Percentiles rank a stretch among this genome's conserved stretches.
Conservation (phyloP, 2,329 filamentous ascomycete species). For the Xylariaceae sp. region DNA sequence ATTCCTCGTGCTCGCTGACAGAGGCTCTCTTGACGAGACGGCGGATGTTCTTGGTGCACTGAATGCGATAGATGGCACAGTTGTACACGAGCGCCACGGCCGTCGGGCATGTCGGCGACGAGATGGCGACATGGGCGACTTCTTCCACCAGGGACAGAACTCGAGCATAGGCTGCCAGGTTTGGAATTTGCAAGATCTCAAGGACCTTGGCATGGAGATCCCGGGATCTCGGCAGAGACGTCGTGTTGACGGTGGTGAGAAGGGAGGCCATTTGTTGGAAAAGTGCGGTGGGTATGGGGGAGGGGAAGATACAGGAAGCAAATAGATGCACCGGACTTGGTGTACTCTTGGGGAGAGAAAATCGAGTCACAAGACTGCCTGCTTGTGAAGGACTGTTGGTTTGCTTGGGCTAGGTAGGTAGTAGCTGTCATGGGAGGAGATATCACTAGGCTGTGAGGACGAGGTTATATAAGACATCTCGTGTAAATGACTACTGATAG, state of each 20-base stretch:
- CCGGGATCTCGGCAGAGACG: neutral
- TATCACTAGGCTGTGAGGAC: neutral
- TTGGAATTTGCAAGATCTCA: neutral
- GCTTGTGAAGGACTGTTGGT: neutral
- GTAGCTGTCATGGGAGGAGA: neutral
- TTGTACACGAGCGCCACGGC: neutral
- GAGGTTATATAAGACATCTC: neutral
- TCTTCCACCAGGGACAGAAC: constrained; percentile 2
- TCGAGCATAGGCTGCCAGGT: neutral
- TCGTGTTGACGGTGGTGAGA: neutral
- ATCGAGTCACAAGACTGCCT: neutral
- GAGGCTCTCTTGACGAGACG: neutral
- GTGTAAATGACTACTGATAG: neutral
- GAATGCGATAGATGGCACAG: neutral
- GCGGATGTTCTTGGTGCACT: neutral
- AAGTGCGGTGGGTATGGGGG: neutral
- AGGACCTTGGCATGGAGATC: neutral
- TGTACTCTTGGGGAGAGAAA: neutral
- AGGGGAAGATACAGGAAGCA: neutral
- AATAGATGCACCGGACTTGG: neutral
- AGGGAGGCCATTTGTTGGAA: neutral
- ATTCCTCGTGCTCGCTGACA: neutral
- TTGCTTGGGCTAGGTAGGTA: neutral
- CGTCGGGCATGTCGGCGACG: neutral
- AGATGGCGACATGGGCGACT: neutral